Evolutionary conservation across 192 early-diverging fungal genomes (phyloP).

Genomic region (Coemansia sp.): DNA sequence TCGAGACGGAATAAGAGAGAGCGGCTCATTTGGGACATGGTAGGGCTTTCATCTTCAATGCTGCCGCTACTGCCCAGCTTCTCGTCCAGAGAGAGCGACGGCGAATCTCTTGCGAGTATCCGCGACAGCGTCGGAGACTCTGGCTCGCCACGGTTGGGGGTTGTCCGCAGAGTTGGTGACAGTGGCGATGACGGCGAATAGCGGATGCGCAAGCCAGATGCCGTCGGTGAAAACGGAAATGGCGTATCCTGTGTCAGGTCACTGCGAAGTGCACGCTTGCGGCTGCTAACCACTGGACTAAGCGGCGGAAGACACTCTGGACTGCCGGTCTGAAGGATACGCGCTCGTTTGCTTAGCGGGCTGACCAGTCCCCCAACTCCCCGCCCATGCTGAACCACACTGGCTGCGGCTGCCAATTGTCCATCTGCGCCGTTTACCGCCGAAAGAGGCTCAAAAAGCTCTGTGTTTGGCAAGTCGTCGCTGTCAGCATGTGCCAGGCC

Average conservation of each 20-base stretch:
- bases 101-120: slow-evolving; percentile 37
- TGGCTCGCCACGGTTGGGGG: slow-evolving; percentile 39
- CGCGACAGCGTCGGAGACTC: slow-evolving; percentile 49
- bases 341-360: slow-evolving; percentile 47
- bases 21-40: slow-evolving; percentile 49
- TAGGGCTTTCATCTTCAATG: slow-evolving; percentile 48
- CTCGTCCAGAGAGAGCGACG: slow-evolving; percentile 36
- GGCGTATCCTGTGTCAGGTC: slow-evolving; percentile 38
- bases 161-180: slow-evolving; percentile 41
- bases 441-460: slow-evolving; percentile 1
- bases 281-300: slow-evolving; percentile 54
- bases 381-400: neutral
- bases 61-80: slow-evolving; percentile 27
- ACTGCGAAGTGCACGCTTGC: slow-evolving; percentile 34
- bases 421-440: neutral
- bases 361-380: slow-evolving; percentile 24
- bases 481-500: slow-evolving; percentile 1
- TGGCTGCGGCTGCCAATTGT: neutral
- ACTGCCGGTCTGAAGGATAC: slow-evolving; percentile 46
- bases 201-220: slow-evolving; percentile 43
- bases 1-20: slow-evolving; percentile 51
- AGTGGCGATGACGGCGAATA: slow-evolving; percentile 52
- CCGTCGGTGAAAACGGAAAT: slow-evolving; percentile 43
- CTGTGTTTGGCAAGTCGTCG: neutral
- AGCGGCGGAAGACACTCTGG: slow-evolving; percentile 54